A percentile compares a stretch with the other conserved stretches of the same genome.
phyloP scores from a whole-genome alignment of 2,329 filamentous ascomycete genomes.

The Ploettnerulaceae sp. region DNA sequence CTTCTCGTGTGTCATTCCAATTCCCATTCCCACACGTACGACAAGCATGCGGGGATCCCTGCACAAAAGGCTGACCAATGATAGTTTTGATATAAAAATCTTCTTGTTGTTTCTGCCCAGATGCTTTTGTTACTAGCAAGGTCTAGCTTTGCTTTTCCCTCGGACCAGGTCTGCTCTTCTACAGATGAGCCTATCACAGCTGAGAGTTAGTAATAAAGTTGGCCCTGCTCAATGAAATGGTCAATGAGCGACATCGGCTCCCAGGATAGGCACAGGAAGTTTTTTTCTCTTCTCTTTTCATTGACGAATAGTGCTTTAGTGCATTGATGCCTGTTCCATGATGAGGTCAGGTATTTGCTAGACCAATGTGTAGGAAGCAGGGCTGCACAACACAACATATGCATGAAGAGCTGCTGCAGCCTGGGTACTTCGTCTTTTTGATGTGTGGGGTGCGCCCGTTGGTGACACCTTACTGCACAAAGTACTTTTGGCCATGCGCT shows the following conservation, averaged over 20 bases:
- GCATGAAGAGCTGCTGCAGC: constrained; percentile 18
- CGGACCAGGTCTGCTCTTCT: constrained; percentile 1
- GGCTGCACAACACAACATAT: constrained; percentile 26
- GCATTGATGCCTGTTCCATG: no score
- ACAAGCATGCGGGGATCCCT: constrained; percentile 21
- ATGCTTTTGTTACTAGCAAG: not conserved
- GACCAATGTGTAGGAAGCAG: constrained; percentile 12
- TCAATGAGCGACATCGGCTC: constrained; percentile 20
- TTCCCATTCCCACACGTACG: no score
- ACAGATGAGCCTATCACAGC: not conserved
- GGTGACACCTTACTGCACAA: no score
- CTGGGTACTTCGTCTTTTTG: constrained; percentile 1
- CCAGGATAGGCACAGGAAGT: constrained; percentile 8
- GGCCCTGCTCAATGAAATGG: constrained; percentile 8
- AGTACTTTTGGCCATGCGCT: no score
- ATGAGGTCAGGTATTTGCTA: constrained; percentile 24
- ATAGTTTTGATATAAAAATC: constrained; percentile 10
- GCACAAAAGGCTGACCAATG: constrained; percentile 15
- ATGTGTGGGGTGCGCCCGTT: constrained; percentile 1
- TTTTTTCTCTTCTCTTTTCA: constrained; percentile 9
- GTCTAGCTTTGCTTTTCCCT: constrained; percentile 3
- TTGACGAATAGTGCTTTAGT: no score
- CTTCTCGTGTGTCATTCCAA: constrained; percentile 22
- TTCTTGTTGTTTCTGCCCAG: constrained; percentile 14
- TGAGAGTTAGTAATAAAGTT: constrained; percentile 13